Conservation (phyloP, 768 basidiomycete genomes). For the Jaapia argillacea region DNA sequence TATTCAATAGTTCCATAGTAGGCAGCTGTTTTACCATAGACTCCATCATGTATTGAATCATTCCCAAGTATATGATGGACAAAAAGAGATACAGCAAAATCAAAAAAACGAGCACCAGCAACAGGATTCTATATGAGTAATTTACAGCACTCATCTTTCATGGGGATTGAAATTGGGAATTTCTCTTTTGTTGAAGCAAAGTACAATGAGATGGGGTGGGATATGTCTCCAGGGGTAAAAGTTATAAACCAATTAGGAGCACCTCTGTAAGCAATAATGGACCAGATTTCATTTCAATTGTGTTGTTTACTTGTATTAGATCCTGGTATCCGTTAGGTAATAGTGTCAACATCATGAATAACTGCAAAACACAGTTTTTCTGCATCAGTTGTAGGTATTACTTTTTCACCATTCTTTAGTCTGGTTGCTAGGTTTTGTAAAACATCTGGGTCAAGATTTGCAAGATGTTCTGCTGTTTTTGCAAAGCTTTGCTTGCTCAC, state of each 20-base stretch:
- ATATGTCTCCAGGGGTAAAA: conserved; percentile 23
- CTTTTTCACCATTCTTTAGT: background rate
- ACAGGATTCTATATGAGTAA: conserved; percentile 17
- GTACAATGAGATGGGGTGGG: conserved; percentile 25
- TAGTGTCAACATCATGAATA: conserved; percentile 4
- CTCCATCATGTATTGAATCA: conserved; percentile 3
- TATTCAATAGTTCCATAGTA: conserved; percentile 10
- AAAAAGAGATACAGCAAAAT: conserved; percentile 19
- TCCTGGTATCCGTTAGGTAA: conserved; percentile 2
- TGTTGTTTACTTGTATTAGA: conserved; percentile 3
- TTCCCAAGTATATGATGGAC: conserved; percentile 16
- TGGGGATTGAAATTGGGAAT: background rate
- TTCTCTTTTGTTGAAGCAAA: conserved; percentile 17
- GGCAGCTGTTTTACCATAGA: conserved; percentile 4
- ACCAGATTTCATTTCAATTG: conserved; percentile 18
- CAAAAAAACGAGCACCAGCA: conserved; percentile 22
- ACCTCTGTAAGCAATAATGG: conserved; percentile 12
- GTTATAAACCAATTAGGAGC: conserved; percentile 28
- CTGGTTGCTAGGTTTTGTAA: conserved; percentile 2
- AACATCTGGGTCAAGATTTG: conserved; percentile 1
- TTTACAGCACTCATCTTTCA: background rate
- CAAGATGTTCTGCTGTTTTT: conserved; percentile 2
- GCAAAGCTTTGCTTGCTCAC: conserved; percentile 3
- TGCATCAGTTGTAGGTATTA: conserved; percentile 1
- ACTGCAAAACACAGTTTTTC: conserved; percentile 1